Conservation (phyloP, 176 grass and related monocot genomes). For the Neostapfia colusana region DNA sequence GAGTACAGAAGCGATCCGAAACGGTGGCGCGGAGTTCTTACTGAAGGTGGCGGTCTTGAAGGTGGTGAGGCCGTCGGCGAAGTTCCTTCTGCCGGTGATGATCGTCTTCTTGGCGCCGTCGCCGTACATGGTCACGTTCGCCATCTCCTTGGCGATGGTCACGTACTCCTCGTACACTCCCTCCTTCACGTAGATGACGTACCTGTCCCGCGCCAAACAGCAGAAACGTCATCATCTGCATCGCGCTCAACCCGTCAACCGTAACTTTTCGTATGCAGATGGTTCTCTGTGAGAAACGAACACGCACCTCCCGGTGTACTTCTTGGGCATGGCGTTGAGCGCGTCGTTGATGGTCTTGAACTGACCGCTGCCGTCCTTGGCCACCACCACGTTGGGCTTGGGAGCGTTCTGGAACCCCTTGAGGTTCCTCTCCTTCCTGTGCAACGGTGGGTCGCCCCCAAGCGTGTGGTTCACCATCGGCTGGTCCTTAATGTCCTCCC, state of each 20-base stretch:
- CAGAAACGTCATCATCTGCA: background rate
- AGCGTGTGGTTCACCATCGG: background rate
- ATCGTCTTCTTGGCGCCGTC: constrained; percentile 56
- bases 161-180: constrained; percentile 68
- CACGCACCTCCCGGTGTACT: constrained; percentile 49
- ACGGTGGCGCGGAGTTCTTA: constrained; percentile 25
- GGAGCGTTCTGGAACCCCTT: constrained; percentile 39
- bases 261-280: no score
- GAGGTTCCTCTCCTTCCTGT: constrained; percentile 40
- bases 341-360: constrained; percentile 86
- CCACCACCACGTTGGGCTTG: constrained; percentile 56
- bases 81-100: constrained; percentile 58
- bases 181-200: constrained; percentile 66
- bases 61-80: constrained; percentile 54
- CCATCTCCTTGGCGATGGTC: constrained; percentile 40
- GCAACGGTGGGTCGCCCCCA: constrained; percentile 6
- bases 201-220: constrained; percentile 15
- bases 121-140: constrained; percentile 59
- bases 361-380: constrained; percentile 77
- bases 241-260: no score
- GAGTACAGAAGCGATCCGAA: no score
- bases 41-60: constrained; percentile 62
- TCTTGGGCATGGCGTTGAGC: constrained; percentile 53
- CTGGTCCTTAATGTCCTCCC: background rate
- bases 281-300: no score